Base-by-base conservation (phyloP, 495 filamentous ascomycete species). In the Amniculicola lignicola region DNA sequence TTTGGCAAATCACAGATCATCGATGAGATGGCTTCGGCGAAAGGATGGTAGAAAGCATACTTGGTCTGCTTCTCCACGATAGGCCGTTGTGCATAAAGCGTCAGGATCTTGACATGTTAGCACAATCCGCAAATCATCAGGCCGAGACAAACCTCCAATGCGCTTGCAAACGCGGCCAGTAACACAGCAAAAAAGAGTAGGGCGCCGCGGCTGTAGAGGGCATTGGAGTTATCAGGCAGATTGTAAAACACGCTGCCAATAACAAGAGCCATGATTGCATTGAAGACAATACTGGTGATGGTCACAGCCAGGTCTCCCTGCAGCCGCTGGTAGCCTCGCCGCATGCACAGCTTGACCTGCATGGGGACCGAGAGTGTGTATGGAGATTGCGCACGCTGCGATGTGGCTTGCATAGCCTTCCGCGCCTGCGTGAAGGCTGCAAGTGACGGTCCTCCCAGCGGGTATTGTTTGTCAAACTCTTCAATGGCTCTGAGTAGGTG, bases 41-140 rank as follows among this genome's bases (percentile, higher is more conserved):
- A 84, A 0, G 90, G 87, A 66, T 93, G 90, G 61, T 95, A 95
- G 28, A 95, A 75, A 9, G 90, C 90, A 67, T 93, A 95, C 47
- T 82, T 81, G 49, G 75, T 72, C 60, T 95, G 90, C 65, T 95
- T 95, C 63, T 96, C 90, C 50, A 95, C 89, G 59, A 95, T 93
- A 1, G 87, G 82, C n/a, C 90, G 82, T 79, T 94, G 87, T 16
- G 85, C 79, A 68, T 89, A 95, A 3, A 94, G 77, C 2, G 85
- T 87, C 31, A 93, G 69, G 68, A 89, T 19, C 9, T 10, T 40
- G 16, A 40, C 37, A 18, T 6, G 16, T 10, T 40, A 40, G 9
- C n/a, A n/a, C n/a, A n/a, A n/a, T n/a, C n/a, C n/a, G n/a, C n/a
- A n/a, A n/a, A n/a, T n/a, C n/a, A n/a, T n/a, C n/a, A n/a, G n/a